Evolutionary conservation across 306 rosid genomes (phyloP).

Genomic region (Begonia masoniana): DNA sequence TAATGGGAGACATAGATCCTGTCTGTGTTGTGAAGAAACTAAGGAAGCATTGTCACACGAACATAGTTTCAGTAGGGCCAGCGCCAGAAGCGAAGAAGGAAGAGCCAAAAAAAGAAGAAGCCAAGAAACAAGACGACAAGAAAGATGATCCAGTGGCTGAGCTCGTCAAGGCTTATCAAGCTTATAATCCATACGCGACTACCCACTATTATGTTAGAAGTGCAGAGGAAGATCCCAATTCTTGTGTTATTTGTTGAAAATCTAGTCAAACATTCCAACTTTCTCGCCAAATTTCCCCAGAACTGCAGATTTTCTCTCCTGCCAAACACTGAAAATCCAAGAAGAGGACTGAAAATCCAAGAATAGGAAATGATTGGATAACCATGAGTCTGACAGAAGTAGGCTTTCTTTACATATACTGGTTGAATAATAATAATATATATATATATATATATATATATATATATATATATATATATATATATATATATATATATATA

Average conservation of each 20-base stretch:
- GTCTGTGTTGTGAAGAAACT: slow-evolving; percentile 34
- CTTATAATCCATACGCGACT: slow-evolving; percentile 7
- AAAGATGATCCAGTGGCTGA: slow-evolving; percentile 22
- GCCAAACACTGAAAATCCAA: too few relatives aligned
- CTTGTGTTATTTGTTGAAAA: slow-evolving; percentile 52
- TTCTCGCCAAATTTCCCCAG: too few relatives aligned
- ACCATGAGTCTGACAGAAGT: too few relatives aligned
- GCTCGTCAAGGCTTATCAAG: not conserved
- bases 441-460: too few relatives aligned
- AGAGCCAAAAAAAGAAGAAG: slow-evolving; percentile 48
- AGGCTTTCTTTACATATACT: too few relatives aligned
- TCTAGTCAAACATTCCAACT: not conserved
- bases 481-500: too few relatives aligned
- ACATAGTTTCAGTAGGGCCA: slow-evolving; percentile 56
- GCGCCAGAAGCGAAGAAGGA: slow-evolving; percentile 27
- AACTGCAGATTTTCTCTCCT: too few relatives aligned
- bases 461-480: too few relatives aligned
- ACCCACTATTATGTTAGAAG: slow-evolving; percentile 14
- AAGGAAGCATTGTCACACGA: slow-evolving; percentile 37
- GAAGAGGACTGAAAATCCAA: too few relatives aligned
- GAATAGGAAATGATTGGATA: too few relatives aligned
- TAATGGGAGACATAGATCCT: slow-evolving; percentile 60
- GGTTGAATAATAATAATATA: too few relatives aligned
- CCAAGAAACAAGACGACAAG: slow-evolving; percentile 35
- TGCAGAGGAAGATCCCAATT: slow-evolving; percentile 49